Evolutionary conservation across 2,329 filamentous ascomycete species (phyloP).

Genomic region (Fusarium torreyae): DNA sequence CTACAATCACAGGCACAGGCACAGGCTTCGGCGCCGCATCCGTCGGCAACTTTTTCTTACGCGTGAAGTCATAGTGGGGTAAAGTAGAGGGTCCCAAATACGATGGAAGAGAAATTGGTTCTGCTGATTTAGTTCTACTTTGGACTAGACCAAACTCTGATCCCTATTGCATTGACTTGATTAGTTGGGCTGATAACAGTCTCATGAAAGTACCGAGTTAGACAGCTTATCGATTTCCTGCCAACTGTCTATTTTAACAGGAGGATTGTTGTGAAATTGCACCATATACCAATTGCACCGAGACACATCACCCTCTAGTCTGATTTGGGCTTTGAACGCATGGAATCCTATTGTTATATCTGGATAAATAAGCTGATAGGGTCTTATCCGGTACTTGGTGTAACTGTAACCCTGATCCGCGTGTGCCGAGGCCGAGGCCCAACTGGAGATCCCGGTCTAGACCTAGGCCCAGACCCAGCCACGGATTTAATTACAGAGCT

Average conservation of each 20-base stretch:
- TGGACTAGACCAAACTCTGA: constrained; percentile 21
- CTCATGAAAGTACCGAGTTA: background rate
- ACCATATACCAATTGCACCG: no score
- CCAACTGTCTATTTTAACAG: no score
- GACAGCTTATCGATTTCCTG: no score
- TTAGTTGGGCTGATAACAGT: constrained; percentile 1
- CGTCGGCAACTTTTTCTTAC: constrained; percentile 1
- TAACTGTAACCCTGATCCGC: no score
- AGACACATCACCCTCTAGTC: no score
- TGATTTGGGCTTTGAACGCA: no score
- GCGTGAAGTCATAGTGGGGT: constrained; percentile 26
- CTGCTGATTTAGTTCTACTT: background rate
- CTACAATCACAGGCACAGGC: background rate
- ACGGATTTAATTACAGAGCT: constrained; percentile 2
- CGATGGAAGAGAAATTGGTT: background rate
- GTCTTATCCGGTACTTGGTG: no score
- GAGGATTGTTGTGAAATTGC: no score
- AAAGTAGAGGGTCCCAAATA: background rate
- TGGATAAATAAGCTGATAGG: no score
- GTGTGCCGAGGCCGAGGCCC: no score
- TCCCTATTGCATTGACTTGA: constrained; percentile 1
- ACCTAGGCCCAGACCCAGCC: background rate
- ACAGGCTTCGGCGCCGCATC: background rate
- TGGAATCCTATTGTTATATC: no score
- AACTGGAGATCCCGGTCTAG: no score